Conservation (phyloP, 805 yeast genomes). For the Priceomyces haplophilus region DNA sequence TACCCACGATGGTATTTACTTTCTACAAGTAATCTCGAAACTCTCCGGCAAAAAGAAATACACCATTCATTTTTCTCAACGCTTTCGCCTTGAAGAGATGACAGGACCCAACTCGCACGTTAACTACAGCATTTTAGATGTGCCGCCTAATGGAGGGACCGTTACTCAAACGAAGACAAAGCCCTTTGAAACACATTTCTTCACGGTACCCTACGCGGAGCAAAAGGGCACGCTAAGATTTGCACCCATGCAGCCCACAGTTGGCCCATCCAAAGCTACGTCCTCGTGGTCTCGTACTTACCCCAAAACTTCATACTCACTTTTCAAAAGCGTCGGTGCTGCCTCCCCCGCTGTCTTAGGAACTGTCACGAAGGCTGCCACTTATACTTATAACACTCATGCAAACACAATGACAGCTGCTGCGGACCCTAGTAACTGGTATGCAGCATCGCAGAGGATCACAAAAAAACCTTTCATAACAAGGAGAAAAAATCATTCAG, state of each 20-base stretch:
- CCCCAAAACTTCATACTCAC: background rate
- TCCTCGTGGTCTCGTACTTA: background rate
- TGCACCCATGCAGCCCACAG: constrained; percentile 14
- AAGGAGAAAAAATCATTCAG: background rate
- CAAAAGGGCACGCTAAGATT: constrained; percentile 12
- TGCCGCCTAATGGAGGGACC: constrained; percentile 8
- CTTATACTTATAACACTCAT: constrained; percentile 8
- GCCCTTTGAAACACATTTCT: constrained; percentile 4
- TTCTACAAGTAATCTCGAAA: constrained; percentile 9
- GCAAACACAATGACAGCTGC: constrained; percentile 6
- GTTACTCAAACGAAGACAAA: background rate
- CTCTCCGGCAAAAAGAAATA: background rate
- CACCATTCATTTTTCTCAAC: constrained; percentile 11
- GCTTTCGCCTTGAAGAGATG: constrained; percentile 9
- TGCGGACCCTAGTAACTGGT: constrained; percentile 1
- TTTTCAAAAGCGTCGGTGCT: background rate
- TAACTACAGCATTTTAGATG: constrained; percentile 8
- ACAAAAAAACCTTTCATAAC: background rate
- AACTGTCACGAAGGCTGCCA: constrained; percentile 14
- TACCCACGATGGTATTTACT: constrained; percentile 11
- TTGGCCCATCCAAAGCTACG: constrained; percentile 5
- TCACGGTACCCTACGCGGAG: constrained; percentile 11
- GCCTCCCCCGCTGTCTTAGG: constrained; percentile 9
- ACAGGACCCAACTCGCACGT: constrained; percentile 1
- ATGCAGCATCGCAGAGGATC: constrained; percentile 7